Base-by-base conservation (phyloP, 2,329 filamentous ascomycete genomes). In the Alternaria ethzedia region DNA sequence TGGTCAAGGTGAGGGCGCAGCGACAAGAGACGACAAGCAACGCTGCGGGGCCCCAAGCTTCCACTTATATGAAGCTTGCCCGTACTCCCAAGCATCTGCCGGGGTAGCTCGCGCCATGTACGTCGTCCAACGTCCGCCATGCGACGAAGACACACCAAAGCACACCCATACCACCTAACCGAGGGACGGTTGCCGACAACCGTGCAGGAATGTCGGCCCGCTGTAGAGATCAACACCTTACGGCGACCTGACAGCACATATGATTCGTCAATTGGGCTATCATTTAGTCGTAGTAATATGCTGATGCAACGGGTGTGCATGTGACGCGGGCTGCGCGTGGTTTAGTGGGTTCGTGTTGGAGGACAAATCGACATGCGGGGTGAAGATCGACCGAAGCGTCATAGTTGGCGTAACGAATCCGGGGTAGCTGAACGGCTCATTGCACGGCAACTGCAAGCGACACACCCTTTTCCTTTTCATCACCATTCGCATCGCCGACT, bases 41-140 rank as follows among this genome's bases (percentile, higher is more conserved):
- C 30, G 43, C 21, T 17, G 43, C 59, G n/a, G 41, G 59, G 55
- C 17, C 59, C 50, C 60, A 70, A 61, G 63, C 61, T 63, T 64
- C 61, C 62, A 57, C 54, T 71, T 70, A 68, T 65, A 58, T 55
- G 44, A 68, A 66, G 64, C 67, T 70, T 70, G 51, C 62, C 28
- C 43, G 54, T 23, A 46, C 26, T 25, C 17, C 23, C 20, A 28
- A 54, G 54, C 36, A 45, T 26, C 6, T 6, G 20, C 43, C 6
- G 25, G 52, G 57, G 25, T 59, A 47, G 23, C 28, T 57, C 32
- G 49, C 61, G 63, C 67, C 67, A 58, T 66, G 25, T 66, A 57
- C 63, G 25, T 61, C 50, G 11, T 52, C 7, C 20, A 30, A 30
- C 41, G 15, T 4, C 54, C 12, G 43, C 44, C 26, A 44, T 45